These are phyloP conservation scores for Ascochyta pisi DNA, from an alignment of 2,329 filamentous ascomycete genomes.

Conservation along the genomic window DNA sequence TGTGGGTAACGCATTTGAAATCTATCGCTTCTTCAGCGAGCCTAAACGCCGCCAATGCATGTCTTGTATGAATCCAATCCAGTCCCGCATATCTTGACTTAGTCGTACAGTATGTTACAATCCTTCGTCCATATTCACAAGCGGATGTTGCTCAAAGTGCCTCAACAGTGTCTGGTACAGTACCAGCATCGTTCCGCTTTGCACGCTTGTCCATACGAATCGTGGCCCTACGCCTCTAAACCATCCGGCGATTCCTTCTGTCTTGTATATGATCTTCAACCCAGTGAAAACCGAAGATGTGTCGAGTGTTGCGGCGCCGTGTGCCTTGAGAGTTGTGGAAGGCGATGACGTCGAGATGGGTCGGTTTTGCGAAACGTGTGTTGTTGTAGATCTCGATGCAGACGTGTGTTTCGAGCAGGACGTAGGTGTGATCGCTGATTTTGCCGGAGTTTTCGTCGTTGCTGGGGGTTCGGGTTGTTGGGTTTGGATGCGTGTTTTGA, in stretches of 20 bases:
- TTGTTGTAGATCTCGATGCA: constrained; percentile 31
- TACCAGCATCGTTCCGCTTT: constrained; percentile 96
- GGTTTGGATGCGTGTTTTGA: constrained; percentile 96
- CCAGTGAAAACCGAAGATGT: constrained; percentile 90
- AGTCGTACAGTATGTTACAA: constrained; percentile 28
- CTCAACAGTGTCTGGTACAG: constrained; percentile 88
- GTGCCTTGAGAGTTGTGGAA: constrained; percentile 79
- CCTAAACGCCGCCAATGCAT: constrained; percentile 29
- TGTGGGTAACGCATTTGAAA: constrained; percentile 8
- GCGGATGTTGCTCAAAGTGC: constrained; percentile 69
- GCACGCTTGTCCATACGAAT: constrained; percentile 95
- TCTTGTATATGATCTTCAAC: constrained; percentile 84
- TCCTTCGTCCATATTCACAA: constrained; percentile 35
- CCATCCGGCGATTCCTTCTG: constrained; percentile 87
- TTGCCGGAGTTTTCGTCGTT: constrained; percentile 21
- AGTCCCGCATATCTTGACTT: constrained; percentile 14
- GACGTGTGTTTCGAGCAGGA: constrained; percentile 43
- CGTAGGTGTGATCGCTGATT: constrained; percentile 25
- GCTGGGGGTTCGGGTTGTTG: constrained; percentile 68
- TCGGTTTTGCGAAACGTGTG: constrained; percentile 57
- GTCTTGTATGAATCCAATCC: constrained; percentile 12
- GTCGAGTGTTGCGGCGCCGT: constrained; percentile 80
- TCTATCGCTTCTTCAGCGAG: constrained; percentile 19
- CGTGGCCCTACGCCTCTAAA: constrained; percentile 94
- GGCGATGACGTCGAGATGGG: constrained; percentile 90